Evolutionary conservation across 2,329 filamentous ascomycete species (phyloP).

Genomic region (Aspergillus brunneoviolaceus): DNA sequence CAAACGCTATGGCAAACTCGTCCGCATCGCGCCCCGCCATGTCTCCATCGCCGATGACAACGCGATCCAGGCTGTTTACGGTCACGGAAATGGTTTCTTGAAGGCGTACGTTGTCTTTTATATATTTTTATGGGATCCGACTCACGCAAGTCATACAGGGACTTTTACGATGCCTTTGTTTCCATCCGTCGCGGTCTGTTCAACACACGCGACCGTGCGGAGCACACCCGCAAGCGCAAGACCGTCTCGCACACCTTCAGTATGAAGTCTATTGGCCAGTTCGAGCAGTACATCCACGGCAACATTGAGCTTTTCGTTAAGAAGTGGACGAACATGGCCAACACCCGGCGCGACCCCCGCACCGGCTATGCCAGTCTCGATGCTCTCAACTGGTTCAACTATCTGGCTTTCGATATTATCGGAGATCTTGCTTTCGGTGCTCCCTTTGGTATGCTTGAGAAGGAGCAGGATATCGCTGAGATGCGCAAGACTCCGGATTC

Average conservation of each 20-base stretch:
- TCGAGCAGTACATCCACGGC: constrained; percentile 82
- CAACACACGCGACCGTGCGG: constrained; percentile 78
- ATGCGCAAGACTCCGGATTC: constrained; percentile 62
- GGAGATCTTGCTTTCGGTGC: constrained; percentile 68
- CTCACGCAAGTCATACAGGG: constrained; percentile 45
- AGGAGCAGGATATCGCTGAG: constrained; percentile 74
- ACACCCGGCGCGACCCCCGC: constrained; percentile 47
- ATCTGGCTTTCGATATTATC: constrained; percentile 61
- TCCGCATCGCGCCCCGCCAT: constrained; percentile 82
- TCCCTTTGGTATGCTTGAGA: constrained; percentile 79
- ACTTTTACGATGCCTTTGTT: constrained; percentile 91
- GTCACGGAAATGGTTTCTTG: constrained; percentile 73
- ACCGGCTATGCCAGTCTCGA: constrained; percentile 65
- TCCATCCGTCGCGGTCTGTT: constrained; percentile 83
- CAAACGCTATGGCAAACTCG: constrained; percentile 72
- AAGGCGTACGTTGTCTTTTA: constrained; percentile 58
- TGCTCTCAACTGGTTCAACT: constrained; percentile 78
- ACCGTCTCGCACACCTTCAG: constrained; percentile 84
- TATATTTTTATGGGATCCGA: background rate
- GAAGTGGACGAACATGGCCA: constrained; percentile 68
- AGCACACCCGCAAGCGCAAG: constrained; percentile 88
- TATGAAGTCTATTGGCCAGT: constrained; percentile 75
- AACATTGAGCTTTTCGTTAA: constrained; percentile 73
- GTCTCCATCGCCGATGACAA: constrained; percentile 76
- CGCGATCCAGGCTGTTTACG: constrained; percentile 76